These are phyloP conservation scores for Proliferodiscus dingleyae DNA, from an alignment of 2,329 filamentous ascomycete species.

Conservation along the genomic window DNA sequence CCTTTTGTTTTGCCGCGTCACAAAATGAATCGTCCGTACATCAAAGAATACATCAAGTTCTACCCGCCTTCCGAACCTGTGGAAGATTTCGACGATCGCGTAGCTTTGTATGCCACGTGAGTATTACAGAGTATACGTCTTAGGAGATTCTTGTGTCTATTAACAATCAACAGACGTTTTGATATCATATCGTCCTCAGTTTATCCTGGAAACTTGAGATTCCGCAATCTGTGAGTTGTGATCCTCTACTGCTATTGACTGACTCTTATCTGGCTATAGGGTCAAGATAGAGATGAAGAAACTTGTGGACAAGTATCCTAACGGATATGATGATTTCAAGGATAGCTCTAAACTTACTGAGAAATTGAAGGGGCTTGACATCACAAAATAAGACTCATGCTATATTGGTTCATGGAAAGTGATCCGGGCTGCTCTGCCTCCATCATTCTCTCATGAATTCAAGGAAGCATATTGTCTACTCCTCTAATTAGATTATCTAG, in stretches of 20 bases:
- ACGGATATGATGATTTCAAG: conserved; percentile 9
- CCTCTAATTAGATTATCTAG: too few species aligned
- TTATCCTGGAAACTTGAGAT: conserved; percentile 5
- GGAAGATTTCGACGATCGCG: conserved; percentile 10
- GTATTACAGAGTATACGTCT: neutral
- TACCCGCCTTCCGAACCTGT: conserved; percentile 5
- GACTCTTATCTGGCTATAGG: conserved; percentile 1
- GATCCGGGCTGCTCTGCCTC: too few species aligned
- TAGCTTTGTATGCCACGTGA: conserved; percentile 6
- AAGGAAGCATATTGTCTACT: too few species aligned
- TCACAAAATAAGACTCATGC: too few species aligned
- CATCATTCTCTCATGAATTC: too few species aligned
- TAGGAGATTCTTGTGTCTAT: neutral
- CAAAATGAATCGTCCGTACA: conserved; percentile 3
- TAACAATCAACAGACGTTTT: conserved; percentile 4
- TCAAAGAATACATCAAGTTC: conserved; percentile 5
- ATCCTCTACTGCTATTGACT: neutral
- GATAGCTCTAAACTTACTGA: too few species aligned
- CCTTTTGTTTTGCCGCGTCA: conserved; percentile 4
- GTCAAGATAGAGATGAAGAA: conserved; percentile 8
- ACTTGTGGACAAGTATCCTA: conserved; percentile 5
- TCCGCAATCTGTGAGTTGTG: conserved; percentile 5
- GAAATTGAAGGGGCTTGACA: too few species aligned
- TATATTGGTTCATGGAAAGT: too few species aligned
- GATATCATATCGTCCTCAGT: conserved; percentile 8